Conservation (phyloP, 1,284 basidiomycete species). For the Pterulicium gracile region DNA sequence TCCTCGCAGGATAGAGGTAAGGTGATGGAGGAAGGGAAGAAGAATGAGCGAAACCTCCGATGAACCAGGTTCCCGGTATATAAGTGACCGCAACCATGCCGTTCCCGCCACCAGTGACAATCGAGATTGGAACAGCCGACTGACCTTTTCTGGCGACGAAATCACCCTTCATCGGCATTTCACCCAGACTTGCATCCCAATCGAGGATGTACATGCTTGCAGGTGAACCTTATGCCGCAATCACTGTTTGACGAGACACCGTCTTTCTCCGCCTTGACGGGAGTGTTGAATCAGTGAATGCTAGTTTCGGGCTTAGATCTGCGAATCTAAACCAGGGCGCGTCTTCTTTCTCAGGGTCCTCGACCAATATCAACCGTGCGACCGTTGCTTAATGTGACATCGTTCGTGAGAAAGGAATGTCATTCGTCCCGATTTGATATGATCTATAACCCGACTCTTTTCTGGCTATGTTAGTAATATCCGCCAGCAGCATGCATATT, state of each 20-base stretch:
- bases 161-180: not conserved
- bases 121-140: conserved; percentile 2
- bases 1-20: not conserved
- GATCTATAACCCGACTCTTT: not conserved
- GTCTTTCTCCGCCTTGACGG: not conserved
- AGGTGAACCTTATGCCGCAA: too few relatives aligned
- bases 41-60: not conserved
- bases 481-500: conserved; percentile 29
- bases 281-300: not conserved
- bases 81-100: not conserved
- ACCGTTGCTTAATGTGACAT: not conserved
- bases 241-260: too few relatives aligned
- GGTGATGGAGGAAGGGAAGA: not conserved
- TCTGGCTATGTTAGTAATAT: not conserved
- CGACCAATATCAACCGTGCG: not conserved
- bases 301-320: not conserved
- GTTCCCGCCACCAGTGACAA: conserved; percentile 1
- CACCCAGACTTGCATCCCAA: not conserved
- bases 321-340: not conserved
- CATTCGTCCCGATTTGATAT: conserved; percentile 3
- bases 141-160: too few relatives aligned
- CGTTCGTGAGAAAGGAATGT: conserved; percentile 1
- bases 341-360: conserved; percentile 1
- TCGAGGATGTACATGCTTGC: too few relatives aligned
- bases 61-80: not conserved